Conservation (phyloP, 176 grass and related monocot species). For the barley (Hordeum vulgare) region MorexV3_pseudomolecules_assembly NC_058521.1:19253060-19253559, state of each 20-base stretch:
- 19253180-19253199: not conserved
- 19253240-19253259: not conserved
- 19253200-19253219: not conserved
- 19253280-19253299: not conserved
- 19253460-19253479: not conserved
- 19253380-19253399: not conserved
- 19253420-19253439: not conserved
- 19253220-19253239: not conserved
- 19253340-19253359: not conserved
- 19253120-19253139: not conserved
- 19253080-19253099: too few relatives aligned
- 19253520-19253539: slow-evolving; percentile 43
- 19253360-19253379: not conserved
- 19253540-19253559: slow-evolving; percentile 83
- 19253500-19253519: slow-evolving; percentile 10
- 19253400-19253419: not conserved
- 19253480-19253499: not conserved
- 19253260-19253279: not conserved
- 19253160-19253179: not conserved
- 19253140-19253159: not conserved
- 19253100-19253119: not conserved
- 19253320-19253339: not conserved
- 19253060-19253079: too few relatives aligned
- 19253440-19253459: slow-evolving; percentile 1
- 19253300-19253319: not conserved